A percentile compares a stretch with the other conserved stretches of the same genome.
These are phyloP conservation scores for Thielaviopsis populi DNA, from an alignment of 2,329 filamentous ascomycete species.

Conservation along the genomic window DNA sequence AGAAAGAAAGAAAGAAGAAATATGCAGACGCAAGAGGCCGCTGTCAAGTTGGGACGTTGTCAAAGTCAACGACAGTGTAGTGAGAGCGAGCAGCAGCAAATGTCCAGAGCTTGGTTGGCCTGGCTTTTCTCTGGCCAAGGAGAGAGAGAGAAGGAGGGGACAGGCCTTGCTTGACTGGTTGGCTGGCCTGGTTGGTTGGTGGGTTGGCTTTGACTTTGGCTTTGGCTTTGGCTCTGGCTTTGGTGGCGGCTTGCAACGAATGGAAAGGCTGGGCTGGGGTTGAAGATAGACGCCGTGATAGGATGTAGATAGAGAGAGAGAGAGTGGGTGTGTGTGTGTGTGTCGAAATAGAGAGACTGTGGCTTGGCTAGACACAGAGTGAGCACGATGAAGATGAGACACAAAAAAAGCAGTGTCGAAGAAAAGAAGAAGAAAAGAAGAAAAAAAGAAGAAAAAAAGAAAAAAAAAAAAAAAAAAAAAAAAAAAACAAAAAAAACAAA, in stretches of 20 bases:
- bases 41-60: conserved; percentile 4
- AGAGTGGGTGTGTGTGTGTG: not conserved
- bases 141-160: conserved; percentile 12
- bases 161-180: conserved; percentile 10
- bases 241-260: not conserved
- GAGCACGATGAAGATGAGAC: not conserved
- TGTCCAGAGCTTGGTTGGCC: not conserved
- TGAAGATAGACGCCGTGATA: not conserved
- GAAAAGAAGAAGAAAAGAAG: not conserved
- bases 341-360: too few species aligned
- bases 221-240: not conserved
- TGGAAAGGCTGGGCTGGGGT: not conserved
- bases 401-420: not conserved
- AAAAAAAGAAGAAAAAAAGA: not conserved
- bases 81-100: not conserved
- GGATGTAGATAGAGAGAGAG: not conserved
- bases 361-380: too few species aligned
- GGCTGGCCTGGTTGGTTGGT: conserved; percentile 9
- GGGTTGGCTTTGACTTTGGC: not conserved
- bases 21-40: too few species aligned
- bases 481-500: not conserved
- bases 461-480: not conserved
- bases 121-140: conserved; percentile 5
- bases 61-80: not conserved
- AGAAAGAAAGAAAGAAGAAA: too few species aligned